phyloP scores from a whole-genome alignment of 164 flowering plant genomes.

The Stephania japonica region DNA sequence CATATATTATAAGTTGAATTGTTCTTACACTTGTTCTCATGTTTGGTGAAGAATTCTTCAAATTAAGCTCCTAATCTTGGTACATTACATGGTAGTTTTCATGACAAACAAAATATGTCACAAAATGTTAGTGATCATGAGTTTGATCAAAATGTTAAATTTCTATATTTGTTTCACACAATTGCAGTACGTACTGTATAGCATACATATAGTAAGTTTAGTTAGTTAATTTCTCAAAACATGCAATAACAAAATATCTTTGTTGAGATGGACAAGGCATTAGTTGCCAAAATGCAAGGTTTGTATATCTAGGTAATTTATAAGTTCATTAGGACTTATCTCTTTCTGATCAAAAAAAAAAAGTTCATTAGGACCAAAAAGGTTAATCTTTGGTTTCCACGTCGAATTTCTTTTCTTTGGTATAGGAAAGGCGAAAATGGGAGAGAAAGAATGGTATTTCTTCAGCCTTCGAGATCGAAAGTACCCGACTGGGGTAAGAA shows the following conservation, averaged over 20 bases:
- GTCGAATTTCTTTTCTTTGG: neutral
- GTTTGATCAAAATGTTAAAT: too few relatives aligned
- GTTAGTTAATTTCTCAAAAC: too few relatives aligned
- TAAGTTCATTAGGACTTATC: too few relatives aligned
- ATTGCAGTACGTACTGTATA: too few relatives aligned
- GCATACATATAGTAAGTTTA: too few relatives aligned
- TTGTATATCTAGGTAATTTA: too few relatives aligned
- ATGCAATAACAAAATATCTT: too few relatives aligned
- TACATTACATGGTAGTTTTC: neutral
- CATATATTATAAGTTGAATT: neutral
- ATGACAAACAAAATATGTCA: neutral
- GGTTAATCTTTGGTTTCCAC: neutral
- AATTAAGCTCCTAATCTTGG: neutral
- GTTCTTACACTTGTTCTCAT: neutral
- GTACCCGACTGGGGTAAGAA: slow-evolving; percentile 90
- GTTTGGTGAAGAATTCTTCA: neutral
- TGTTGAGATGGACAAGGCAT: too few relatives aligned
- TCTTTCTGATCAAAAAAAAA: too few relatives aligned
- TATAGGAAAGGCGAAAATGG: slow-evolving; percentile 89
- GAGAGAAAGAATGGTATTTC: slow-evolving; percentile 96
- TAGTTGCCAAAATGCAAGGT: too few relatives aligned
- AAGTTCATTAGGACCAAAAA: too few relatives aligned
- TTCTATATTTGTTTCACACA: too few relatives aligned
- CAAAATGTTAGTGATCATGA: neutral
- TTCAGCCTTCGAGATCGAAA: slow-evolving; percentile 89